Evolutionary conservation across 768 basidiomycete species (phyloP), one percentile per base, ranked within the genome.

Genomic region (Leccinum ochraceum): DNA sequence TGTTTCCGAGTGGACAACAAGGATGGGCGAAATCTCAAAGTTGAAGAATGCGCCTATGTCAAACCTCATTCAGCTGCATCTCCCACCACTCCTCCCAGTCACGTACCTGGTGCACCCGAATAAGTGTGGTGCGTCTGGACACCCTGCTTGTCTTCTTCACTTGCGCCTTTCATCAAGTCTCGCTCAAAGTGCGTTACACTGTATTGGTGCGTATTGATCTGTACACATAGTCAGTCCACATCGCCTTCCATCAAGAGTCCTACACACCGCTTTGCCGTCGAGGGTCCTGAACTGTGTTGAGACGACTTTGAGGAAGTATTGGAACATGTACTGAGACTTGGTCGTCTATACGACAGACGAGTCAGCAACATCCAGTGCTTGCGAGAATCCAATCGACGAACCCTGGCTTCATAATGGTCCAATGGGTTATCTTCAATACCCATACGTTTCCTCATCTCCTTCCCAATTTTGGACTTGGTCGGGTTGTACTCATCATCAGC

Each of bases 281-380:
- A 96, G 78, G n/a, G 88, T 90, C 63, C 86, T 83, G 78, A 97
- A 98, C 71, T 90, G 89, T 2, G 96, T 99, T 7, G 94, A 94
- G 44, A 99, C 97, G 50, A 99, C 96, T 76, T 99, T 99, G 69
- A 99, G 81, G 86, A 98, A 98, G 76, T 98, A 96, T 71, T 98
- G 94, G 84, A 94, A 97, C 94, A 97, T 95, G 74, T 93, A 96
- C 66, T 94, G 84, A 26, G 87, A 76, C 70, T 90, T 90, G 65
- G 75, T 78, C 1, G 94, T 94, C 89, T 92, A 60, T 2, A 20
- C 6, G 32, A 32, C 3, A 39, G 10, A 32, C 7, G 1, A 17
- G 22, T 69, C 20, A 65, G 49, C 39, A 60, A 49, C 44, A 44
- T 51, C 20, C 62, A 57, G 11, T 22, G 13, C 17, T 16, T 50